Evolutionary conservation across 345 rosid genomes (phyloP), one percentile per base, ranked within the genome.

Genomic region (Salix brachista): DNA sequence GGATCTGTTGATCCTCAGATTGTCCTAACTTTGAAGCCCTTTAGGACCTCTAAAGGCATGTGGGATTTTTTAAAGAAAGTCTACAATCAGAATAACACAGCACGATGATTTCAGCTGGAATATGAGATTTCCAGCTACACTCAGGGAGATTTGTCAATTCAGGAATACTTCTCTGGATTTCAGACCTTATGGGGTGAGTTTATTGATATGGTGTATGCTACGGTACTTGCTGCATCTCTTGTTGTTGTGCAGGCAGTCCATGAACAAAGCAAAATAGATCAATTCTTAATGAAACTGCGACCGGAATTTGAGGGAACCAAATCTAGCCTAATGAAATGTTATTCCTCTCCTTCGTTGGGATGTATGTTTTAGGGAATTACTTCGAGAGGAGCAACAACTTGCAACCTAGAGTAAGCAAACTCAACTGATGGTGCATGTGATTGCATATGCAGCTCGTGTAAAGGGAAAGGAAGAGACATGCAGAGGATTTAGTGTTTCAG

Each of bases 251-350:
- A 44, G 14, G 65, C 2, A 8, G 41, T 82, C 26, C 78, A 82
- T 79, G 72, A 58, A 7, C 18, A 39, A 0, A 56, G 79, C 6
- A 71, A 82, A 30, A 16, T 14, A 13, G 78, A 71, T 67, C 46
- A 79, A 16, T 79, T 82, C 26, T 48, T 75, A 13, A 82, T 82
- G 71, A 78, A 81, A 36, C 23, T 82, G 0, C 10, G 19, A 0
- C 10, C 23, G 18, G 8, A 82, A 5, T 71, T 67, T 67, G 69
- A 72, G 28, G 11, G 5, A 9, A 4, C 32, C 36, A 32, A n/a
- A 3, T 75, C 75, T 0, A 71, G 26, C 52, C 14, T 72, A 25
- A 66, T 79, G 75, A 79, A 60, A 18, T 25, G 36, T 1, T 2
- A 65, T 60, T 62, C 75, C 25, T 5, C 39, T 23, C 69, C 78